These are phyloP conservation scores for Epichloe gansuensis DNA, from an alignment of 2,329 filamentous ascomycete species.

Conservation along the genomic window DNA sequence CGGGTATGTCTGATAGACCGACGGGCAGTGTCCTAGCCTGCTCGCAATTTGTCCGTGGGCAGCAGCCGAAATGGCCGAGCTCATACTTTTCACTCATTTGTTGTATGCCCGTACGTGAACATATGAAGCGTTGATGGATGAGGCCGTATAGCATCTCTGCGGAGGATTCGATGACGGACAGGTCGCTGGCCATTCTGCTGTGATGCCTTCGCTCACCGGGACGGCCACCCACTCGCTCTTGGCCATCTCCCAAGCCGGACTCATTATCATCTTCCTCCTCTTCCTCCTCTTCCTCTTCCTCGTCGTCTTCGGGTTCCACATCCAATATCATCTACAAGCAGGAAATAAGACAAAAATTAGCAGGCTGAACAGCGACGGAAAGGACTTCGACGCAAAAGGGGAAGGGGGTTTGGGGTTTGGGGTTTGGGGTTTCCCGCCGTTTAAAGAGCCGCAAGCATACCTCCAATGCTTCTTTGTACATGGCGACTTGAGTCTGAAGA, in stretches of 20 bases:
- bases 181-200: constrained; percentile 77
- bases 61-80: constrained; percentile 87
- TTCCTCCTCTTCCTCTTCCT: constrained; percentile 76
- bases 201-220: constrained; percentile 59
- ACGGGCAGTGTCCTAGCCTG: constrained; percentile 85
- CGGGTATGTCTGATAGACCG: constrained; percentile 85
- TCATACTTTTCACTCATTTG: constrained; percentile 99
- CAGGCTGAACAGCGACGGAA: neutral
- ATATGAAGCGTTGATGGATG: constrained; percentile 98
- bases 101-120: constrained; percentile 88
- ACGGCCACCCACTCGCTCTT: constrained; percentile 35
- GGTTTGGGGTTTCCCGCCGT: fast-evolving
- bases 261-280: constrained; percentile 64
- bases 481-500: constrained; percentile 85
- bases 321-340: constrained; percentile 76
- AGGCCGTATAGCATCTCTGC: constrained; percentile 97
- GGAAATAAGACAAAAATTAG: neutral
- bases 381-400: too few relatives aligned
- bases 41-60: constrained; percentile 88
- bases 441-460: constrained; percentile 24
- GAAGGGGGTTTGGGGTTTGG: too few relatives aligned
- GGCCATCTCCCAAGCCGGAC: constrained; percentile 46
- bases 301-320: constrained; percentile 89
- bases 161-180: constrained; percentile 91
- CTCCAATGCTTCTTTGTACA: constrained; percentile 98